Percentiles rank a stretch among this genome's conserved stretches.
Evolutionary conservation across 441 rosid genomes (phyloP).

Genomic region (Erodium moschatum): DNA sequence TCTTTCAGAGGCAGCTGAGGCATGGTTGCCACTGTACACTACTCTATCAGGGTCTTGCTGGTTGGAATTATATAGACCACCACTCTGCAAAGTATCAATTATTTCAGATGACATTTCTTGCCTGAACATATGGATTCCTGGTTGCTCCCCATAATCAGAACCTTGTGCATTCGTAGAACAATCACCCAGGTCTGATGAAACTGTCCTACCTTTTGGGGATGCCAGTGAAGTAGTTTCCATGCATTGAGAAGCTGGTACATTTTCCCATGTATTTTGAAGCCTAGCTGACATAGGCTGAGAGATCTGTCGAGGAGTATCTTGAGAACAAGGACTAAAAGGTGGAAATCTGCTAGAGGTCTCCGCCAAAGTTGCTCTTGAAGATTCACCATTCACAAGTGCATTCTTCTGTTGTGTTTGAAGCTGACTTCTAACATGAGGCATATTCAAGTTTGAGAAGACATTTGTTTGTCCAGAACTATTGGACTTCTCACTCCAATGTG

Average conservation of each 20-base stretch:
- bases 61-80: too few species aligned
- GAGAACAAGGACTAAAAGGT: too few species aligned
- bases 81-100: too few species aligned
- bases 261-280: constrained; percentile 31
- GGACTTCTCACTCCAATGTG: neutral
- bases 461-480: too few species aligned
- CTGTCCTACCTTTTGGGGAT: constrained; percentile 29
- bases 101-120: too few species aligned
- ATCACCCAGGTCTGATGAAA: constrained; percentile 30
- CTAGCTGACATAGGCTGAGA: constrained; percentile 34
- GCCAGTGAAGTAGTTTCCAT: constrained; percentile 30
- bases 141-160: neutral
- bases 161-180: constrained; percentile 24
- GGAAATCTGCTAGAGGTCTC: too few species aligned
- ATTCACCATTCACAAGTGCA: constrained; percentile 30
- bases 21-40: too few species aligned
- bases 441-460: constrained; percentile 14
- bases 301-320: constrained; percentile 3
- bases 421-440: constrained; percentile 39
- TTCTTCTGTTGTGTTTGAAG: constrained; percentile 34
- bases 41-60: too few species aligned
- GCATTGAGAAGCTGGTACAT: constrained; percentile 35
- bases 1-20: too few species aligned
- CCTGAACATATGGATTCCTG: too few species aligned
- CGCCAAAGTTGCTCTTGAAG: constrained; percentile 18